Percentiles rank a stretch among this genome's conserved stretches.
Evolutionary conservation across 768 basidiomycete species (phyloP).

Genomic region (Mycena galericulata): DNA sequence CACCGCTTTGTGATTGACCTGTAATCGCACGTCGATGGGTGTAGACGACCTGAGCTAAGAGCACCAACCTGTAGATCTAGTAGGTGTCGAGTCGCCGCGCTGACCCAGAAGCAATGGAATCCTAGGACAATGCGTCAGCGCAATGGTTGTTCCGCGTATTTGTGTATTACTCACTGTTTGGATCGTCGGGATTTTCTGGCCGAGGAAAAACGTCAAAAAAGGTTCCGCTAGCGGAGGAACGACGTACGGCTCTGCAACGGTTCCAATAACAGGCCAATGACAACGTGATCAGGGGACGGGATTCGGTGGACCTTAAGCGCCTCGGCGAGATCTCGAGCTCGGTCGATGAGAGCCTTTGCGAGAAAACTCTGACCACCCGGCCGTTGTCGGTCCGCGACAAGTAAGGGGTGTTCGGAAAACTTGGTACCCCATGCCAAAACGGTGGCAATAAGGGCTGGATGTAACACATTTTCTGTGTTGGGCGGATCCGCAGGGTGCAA

Average conservation of each 20-base stretch:
- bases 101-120: constrained; percentile 89
- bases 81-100: constrained; percentile 80
- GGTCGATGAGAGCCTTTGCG: constrained; percentile 80
- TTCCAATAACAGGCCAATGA: constrained; percentile 85
- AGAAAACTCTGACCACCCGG: constrained; percentile 80
- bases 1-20: constrained; percentile 90
- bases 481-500: constrained; percentile 42
- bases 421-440: constrained; percentile 94
- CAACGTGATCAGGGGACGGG: constrained; percentile 82
- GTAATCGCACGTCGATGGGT: constrained; percentile 31
- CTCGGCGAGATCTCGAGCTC: constrained; percentile 89
- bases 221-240: constrained; percentile 22
- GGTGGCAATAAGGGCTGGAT: constrained; percentile 85
- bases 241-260: constrained; percentile 88
- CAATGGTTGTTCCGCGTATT: background rate
- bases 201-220: constrained; percentile 9
- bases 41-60: constrained; percentile 18
- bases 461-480: constrained; percentile 54
- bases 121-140: constrained; percentile 58
- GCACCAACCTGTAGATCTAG: constrained; percentile 76
- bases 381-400: constrained; percentile 81
- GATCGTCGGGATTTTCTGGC: constrained; percentile 78
- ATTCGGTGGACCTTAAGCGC: constrained; percentile 87
- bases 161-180: constrained; percentile 64
- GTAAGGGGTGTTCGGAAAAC: constrained; percentile 91